Base-by-base conservation (phyloP, 768 basidiomycete species). In the Lepiota subincarnata region DNA sequence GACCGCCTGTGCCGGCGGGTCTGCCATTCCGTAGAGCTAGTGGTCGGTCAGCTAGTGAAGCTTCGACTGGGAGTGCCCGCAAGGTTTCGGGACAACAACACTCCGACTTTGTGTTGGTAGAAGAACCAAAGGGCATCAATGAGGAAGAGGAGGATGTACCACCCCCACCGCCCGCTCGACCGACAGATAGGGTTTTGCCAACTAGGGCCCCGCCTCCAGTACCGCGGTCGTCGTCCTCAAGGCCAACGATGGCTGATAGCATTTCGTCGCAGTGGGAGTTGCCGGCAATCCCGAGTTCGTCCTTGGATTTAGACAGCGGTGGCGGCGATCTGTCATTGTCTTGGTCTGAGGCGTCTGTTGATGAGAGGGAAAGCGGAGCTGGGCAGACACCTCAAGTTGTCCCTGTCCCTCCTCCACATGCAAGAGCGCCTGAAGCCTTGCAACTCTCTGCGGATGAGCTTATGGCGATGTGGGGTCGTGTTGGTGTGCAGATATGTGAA, bases 401-500 rank as follows among this genome's bases (percentile, higher is more conserved):
- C 8, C 41, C 49, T 18, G 45, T 58, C 2, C 50, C 60, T 35
- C 50, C 54, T 11, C 51, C 61, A 4, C 42, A 10, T 49, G 35
- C 51, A 57, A 16, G n/a, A 24, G 40, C 49, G 48, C 49, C 61
- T 19, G 48, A 40, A 31, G 77, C 79, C 7, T 61, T 65, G 3
- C 72, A 71, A 6, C 62, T 81, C 40, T 70, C 79, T 31, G 55
- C 80, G 0, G 89, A 91, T 38, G 86, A 91, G 12, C 71, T 97
- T 46, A 81, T 82, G 58, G 72, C 75, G 1, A 68, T 91, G 4
- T 87, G 87, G 80, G 81, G 81, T 4, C 81, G 83, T 24, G 82
- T 89, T 1, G 94, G 94, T 10, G 80, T 84, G 3, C 83, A 83
- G 53, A 76, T 96, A 2, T 80, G 82, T 62, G 83, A 89, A 58